Evolutionary conservation across 257 asterid species (phyloP).

Genomic region (Coffea eugenioides): DNA sequence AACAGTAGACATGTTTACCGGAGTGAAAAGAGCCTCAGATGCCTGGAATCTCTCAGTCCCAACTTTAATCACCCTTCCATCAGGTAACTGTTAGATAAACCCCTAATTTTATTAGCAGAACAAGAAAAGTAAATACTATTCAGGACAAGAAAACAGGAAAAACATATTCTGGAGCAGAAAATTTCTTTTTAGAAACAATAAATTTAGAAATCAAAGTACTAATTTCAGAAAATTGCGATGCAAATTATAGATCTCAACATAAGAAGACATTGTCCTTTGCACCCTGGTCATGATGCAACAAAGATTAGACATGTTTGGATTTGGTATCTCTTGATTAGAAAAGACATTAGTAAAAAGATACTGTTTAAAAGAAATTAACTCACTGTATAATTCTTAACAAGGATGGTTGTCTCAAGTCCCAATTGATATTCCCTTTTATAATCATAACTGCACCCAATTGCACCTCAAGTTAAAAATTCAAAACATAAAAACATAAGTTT

Average conservation of each 20-base stretch:
- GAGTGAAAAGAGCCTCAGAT: conserved; percentile 97
- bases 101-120: conserved; percentile 6
- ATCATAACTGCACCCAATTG: conserved; percentile 61
- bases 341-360: neutral
- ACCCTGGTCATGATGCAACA: neutral
- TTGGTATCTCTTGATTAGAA: neutral
- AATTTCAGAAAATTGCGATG: neutral
- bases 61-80: conserved; percentile 96
- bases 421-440: conserved; percentile 96
- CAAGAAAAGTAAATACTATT: neutral
- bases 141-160: neutral
- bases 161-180: neutral
- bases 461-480: conserved; percentile 14
- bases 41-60: conserved; percentile 98
- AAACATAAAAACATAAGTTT: conserved; percentile 1
- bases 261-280: conserved; percentile 1
- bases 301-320: neutral
- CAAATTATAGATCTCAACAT: neutral
- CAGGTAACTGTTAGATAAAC: conserved; percentile 68
- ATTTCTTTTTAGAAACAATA: neutral
- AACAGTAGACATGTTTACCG: conserved; percentile 48
- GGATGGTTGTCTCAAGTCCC: conserved; percentile 97
- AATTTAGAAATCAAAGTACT: neutral
- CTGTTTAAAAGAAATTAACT: conserved; percentile 28
- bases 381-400: conserved; percentile 95